Evolutionary conservation across 257 asterid species (phyloP), one percentile per base, ranked within the genome.

Genomic region (Lantana camara): DNA sequence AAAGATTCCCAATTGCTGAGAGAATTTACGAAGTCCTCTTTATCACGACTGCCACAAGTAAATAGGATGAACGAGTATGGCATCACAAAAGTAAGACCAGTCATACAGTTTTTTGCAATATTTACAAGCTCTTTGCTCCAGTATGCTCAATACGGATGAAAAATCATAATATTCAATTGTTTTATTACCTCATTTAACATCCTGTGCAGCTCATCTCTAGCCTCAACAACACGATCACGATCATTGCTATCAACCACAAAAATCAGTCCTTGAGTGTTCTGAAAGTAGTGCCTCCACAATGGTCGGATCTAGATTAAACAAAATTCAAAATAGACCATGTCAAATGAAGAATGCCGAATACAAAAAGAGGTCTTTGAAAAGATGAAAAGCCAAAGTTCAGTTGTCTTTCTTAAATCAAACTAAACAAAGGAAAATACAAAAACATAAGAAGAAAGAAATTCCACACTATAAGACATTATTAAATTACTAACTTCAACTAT

Each of bases 101-200:
- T 40, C 46, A 40, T 40, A 21, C 9, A 48, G n/a, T 15, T 7
- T 49, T 49, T 49, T 20, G 4, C 2, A n/a, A 13, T n/a, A 2
- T 1, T 13, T 13, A 13, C 9, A 8, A 42, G 11, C 3, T 42
- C 14, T 1, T 30, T 30, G 35, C 10, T 38, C 1, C 32, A 11
- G 14, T 8, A 37, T 49, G 21, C 38, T 63, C 19, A n/a, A 48
- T 49, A 15, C n/a, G 15, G 40, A 27, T 4, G 22, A 38, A 27
- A 16, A 49, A 47, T 32, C 17, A 21, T 37, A 21, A 14, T 3
- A 10, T 10, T 4, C 9, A 57, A 9, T 27, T 27, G 29, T 38
- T 53, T 51, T 20, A 53, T 42, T 68, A 83, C 90, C 87, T 83
- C 90, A 66, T 83, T 83, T 73, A 83, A 68, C 90, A 83, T 83